phyloP scores from a whole-genome alignment of 2,329 filamentous ascomycete species.

The Aureobasidium sp. region DNA sequence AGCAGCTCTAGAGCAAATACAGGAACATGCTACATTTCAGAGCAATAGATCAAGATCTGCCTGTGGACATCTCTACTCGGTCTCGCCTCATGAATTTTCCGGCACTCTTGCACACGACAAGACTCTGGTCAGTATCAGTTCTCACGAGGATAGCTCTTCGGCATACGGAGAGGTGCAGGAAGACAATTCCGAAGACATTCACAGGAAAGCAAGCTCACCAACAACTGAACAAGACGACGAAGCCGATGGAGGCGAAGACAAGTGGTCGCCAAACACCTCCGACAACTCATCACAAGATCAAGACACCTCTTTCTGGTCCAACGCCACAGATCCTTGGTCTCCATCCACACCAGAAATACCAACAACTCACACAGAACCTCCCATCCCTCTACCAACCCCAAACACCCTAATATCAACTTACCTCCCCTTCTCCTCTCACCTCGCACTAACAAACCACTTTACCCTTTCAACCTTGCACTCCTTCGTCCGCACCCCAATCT shows the following conservation, averaged over 20 bases:
- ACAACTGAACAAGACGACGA: neutral
- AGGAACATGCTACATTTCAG: neutral
- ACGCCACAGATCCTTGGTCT: neutral
- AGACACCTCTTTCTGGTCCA: neutral
- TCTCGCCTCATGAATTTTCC: neutral
- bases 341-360: neutral
- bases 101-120: neutral
- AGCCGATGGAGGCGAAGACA: neutral
- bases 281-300: neutral
- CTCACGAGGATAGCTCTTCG: neutral
- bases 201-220: too few relatives aligned
- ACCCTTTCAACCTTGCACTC: neutral
- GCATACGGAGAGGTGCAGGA: too few relatives aligned
- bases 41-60: neutral
- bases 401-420: neutral
- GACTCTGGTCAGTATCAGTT: neutral
- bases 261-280: neutral
- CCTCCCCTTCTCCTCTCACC: neutral
- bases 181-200: neutral
- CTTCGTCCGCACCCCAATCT: neutral
- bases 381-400: neutral
- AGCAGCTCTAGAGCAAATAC: neutral
- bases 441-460: neutral
- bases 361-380: too few relatives aligned
- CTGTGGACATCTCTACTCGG: neutral